Conservation (phyloP, 1,284 basidiomycete genomes). For the Ceratobasidium papillatum region DNA sequence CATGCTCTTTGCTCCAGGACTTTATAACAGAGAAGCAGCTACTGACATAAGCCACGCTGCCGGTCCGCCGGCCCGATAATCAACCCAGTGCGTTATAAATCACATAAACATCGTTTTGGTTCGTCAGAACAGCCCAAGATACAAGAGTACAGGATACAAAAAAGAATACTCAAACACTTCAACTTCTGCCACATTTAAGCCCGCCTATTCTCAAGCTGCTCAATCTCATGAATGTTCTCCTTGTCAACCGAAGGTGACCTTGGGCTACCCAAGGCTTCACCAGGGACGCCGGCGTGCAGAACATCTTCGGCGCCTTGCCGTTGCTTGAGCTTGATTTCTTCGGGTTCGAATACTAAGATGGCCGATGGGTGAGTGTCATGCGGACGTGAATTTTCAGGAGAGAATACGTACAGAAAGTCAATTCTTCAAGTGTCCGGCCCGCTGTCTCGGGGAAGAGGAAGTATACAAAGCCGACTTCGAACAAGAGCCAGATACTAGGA, state of each 20-base stretch:
- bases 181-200: background rate
- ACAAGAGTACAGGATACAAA: background rate
- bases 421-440: constrained; percentile 64
- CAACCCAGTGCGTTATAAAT: background rate
- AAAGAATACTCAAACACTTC: background rate
- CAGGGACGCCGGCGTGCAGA: constrained; percentile 26
- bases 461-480: constrained; percentile 61
- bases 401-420: constrained; percentile 63
- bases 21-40: background rate
- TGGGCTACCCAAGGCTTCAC: constrained; percentile 11
- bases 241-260: constrained; percentile 28
- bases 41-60: background rate
- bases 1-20: background rate
- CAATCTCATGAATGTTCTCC: constrained; percentile 35
- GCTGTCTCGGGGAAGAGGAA: constrained; percentile 65
- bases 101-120: background rate
- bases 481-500: constrained; percentile 56
- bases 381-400: background rate
- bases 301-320: constrained; percentile 22
- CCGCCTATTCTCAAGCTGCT: constrained; percentile 19
- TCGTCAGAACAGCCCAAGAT: background rate
- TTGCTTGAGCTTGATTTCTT: constrained; percentile 21
- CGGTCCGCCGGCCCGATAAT: background rate
- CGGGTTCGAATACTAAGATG: constrained; percentile 31
- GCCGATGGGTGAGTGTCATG: background rate